Conservation (phyloP, 2,329 filamentous ascomycete genomes). For the Colletotrichum acutatum region DNA sequence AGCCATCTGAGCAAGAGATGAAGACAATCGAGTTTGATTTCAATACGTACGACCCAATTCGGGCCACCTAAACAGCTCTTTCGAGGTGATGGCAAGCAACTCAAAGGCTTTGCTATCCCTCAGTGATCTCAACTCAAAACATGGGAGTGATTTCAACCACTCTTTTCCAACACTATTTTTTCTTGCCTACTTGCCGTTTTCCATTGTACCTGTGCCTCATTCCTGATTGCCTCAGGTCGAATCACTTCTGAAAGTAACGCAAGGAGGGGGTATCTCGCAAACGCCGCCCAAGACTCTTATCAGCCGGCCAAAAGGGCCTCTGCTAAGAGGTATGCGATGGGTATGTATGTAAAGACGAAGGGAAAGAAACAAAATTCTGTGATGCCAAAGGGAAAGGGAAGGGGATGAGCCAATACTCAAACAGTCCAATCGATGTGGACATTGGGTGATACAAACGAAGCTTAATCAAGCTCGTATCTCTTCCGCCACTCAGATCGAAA, state of each 20-base stretch:
- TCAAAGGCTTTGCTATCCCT: conserved; percentile 1
- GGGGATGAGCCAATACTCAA: conserved; percentile 4
- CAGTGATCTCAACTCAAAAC: conserved; percentile 11
- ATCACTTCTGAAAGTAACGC: conserved; percentile 34
- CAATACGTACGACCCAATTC: conserved; percentile 11
- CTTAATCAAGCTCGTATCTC: background rate
- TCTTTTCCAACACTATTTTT: conserved; percentile 18
- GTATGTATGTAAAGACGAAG: conserved; percentile 29
- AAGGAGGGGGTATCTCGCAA: conserved; percentile 34
- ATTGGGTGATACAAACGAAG: conserved; percentile 1
- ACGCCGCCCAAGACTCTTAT: conserved; percentile 19
- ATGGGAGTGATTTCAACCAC: background rate
- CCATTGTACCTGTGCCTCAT: conserved; percentile 30
- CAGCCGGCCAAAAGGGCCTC: conserved; percentile 9
- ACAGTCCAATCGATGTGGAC: background rate
- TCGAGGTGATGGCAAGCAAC: background rate
- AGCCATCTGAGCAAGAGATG: background rate
- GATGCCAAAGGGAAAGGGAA: conserved; percentile 19
- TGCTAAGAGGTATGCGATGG: background rate
- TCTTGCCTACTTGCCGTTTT: conserved; percentile 33
- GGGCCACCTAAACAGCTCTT: conserved; percentile 17
- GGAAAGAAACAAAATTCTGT: conserved; percentile 22
- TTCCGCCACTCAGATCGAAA: conserved; percentile 47
- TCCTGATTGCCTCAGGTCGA: conserved; percentile 18
- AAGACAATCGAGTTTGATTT: conserved; percentile 2